Evolutionary conservation across 257 asterid genomes (phyloP), one percentile per base, ranked within the genome.

Genomic region (Ballota nigra): DNA sequence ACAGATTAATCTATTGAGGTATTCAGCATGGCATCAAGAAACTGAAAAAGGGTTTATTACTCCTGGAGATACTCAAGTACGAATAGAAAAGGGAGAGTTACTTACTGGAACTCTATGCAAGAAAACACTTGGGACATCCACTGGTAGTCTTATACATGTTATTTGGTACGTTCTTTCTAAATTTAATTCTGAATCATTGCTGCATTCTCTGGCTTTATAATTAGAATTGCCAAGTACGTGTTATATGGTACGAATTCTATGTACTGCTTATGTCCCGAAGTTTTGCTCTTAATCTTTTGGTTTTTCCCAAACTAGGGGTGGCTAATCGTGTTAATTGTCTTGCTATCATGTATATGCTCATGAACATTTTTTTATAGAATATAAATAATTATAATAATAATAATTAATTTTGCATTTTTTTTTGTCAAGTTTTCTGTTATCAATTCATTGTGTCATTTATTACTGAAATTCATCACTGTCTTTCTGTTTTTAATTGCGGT

Each of bases 21-120:
- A 88, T 77, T 85, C 98, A 5, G 95, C 98, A 26, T 95, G 98
- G 99, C 99, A 95, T 84, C 87, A 83, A 72, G 99, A 95, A 73
- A 71, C 75, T 69, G 99, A 95, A 72, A 80, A 76, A 47, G 98
- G 99, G 43, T 86, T 78, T 72, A 88, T 92, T 53, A 95, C 99
- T 78, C 99, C 98, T 10, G 98, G 99, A 57, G 99, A 95, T 83
- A 95, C 99, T 61, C 96, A 88, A 81, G 97, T 95, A 52, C 88
- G 97, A 22, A 90, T 95, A 73, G 99, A 95, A 59, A 95, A 88
- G 73, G 99, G 99, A 79, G 99, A 92, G 84, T 78, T 95, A 66
- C 92, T 95, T 68, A 69, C 97, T 13, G 99, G 99, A 75, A 95
- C 98, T 65, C 88, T 95, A 19, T 95, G 99, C 88, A 95, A 95